These are phyloP conservation scores for Aspergillus neotritici DNA, from an alignment of 2,329 filamentous ascomycete genomes.

Conservation along the genomic window DNA sequence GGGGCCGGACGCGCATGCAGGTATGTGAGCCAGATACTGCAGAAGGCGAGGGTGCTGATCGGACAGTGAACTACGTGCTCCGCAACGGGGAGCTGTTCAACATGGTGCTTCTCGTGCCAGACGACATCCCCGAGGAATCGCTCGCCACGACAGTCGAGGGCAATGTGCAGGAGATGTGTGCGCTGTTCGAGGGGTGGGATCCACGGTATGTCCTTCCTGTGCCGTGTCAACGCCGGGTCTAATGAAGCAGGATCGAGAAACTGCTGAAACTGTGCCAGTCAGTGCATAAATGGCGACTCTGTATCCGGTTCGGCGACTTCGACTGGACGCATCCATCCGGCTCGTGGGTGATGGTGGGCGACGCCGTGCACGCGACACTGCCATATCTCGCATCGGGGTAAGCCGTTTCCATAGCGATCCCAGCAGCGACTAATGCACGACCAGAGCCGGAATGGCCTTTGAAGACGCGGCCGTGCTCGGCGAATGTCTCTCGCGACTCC, in stretches of 20 bases:
- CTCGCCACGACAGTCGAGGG: slow-evolving; percentile 43
- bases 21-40: slow-evolving; percentile 4
- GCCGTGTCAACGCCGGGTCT: background rate
- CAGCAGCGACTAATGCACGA: background rate
- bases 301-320: slow-evolving; percentile 51
- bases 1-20: slow-evolving; percentile 47
- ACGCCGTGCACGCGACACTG: slow-evolving; percentile 60
- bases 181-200: slow-evolving; percentile 54
- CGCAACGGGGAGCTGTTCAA: slow-evolving; percentile 43
- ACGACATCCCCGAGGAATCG: slow-evolving; percentile 54
- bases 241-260: slow-evolving; percentile 43
- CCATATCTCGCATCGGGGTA: slow-evolving; percentile 54
- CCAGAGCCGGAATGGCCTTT: slow-evolving; percentile 54
- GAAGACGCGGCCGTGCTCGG: slow-evolving; percentile 57
- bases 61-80: slow-evolving; percentile 53
- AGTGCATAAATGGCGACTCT: slow-evolving; percentile 58
- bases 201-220: slow-evolving; percentile 31
- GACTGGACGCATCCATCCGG: slow-evolving; percentile 54
- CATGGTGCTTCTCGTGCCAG: slow-evolving; percentile 59
- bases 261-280: slow-evolving; percentile 53
- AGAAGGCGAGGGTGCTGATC: background rate
- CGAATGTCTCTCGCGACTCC: slow-evolving; percentile 47
- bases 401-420: background rate
- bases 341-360: slow-evolving; percentile 56
- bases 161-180: slow-evolving; percentile 50